These are phyloP conservation scores for Nyctanthes arbortristis DNA, from an alignment of 257 asterid species.

Conservation along the genomic window DNA sequence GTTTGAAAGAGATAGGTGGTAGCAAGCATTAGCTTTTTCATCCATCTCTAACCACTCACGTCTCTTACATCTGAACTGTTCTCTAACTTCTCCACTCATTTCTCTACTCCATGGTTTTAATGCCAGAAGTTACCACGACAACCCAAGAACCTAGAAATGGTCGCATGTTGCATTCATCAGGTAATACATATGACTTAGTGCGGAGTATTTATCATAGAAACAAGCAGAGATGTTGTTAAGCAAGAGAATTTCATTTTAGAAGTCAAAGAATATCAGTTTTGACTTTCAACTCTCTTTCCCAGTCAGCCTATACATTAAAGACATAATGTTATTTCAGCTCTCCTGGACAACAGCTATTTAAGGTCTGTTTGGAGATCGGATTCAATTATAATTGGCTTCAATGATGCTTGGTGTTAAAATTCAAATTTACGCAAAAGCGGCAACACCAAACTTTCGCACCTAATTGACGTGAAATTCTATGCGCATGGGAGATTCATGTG, in stretches of 20 bases:
- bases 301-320: neutral
- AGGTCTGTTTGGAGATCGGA: neutral
- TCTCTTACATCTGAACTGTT: neutral
- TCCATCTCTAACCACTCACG: neutral
- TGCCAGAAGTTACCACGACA: neutral
- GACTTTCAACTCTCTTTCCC: neutral
- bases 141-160: neutral
- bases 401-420: too few species aligned
- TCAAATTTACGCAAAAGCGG: too few species aligned
- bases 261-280: neutral
- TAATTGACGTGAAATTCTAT: too few species aligned
- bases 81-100: neutral
- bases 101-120: neutral
- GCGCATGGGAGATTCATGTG: too few species aligned
- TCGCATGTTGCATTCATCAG: neutral
- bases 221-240: neutral
- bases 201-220: neutral
- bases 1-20: too few species aligned
- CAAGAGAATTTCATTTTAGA: neutral
- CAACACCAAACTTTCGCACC: too few species aligned
- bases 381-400: too few species aligned
- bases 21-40: neutral
- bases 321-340: too few species aligned
- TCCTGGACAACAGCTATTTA: neutral
- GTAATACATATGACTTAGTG: neutral